Percentiles rank a stretch among this genome's conserved stretches.
Conservation (phyloP, 140 eudicot species). For the Cichorium intybus region DNA sequence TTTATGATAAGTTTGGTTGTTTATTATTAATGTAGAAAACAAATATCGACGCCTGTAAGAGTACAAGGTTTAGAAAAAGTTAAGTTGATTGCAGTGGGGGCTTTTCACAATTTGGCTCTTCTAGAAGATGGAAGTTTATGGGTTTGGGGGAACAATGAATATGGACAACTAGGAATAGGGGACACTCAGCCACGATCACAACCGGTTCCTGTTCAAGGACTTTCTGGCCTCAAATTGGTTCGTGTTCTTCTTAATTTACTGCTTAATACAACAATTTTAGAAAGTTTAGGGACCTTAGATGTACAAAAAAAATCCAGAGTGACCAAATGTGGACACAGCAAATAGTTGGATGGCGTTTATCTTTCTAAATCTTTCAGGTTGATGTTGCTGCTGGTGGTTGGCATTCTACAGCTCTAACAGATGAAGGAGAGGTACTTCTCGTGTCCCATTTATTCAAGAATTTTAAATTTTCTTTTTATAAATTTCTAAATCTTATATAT, state of each 20-base stretch:
- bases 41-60: slow-evolving; percentile 93
- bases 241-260: slow-evolving; percentile 16
- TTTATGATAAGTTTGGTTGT: neutral
- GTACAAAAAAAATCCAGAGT: too few species aligned
- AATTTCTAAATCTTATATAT: too few species aligned
- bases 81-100: slow-evolving; percentile 94
- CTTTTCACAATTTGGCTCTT: slow-evolving; percentile 95
- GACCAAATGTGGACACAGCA: too few species aligned
- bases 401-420: slow-evolving; percentile 98
- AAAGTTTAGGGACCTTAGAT: neutral
- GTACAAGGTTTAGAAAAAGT: slow-evolving; percentile 97
- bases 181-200: slow-evolving; percentile 99
- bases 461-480: neutral
- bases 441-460: slow-evolving; percentile 5
- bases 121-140: slow-evolving; percentile 73
- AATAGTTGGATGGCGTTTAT: too few species aligned
- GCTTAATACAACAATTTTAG: neutral
- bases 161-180: slow-evolving; percentile 97
- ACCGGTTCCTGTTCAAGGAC: slow-evolving; percentile 89
- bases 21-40: slow-evolving; percentile 56
- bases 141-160: slow-evolving; percentile 99
- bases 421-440: slow-evolving; percentile 82
- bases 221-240: slow-evolving; percentile 85
- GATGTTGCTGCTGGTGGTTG: slow-evolving; percentile 99
- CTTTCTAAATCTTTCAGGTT: slow-evolving; percentile 48